phyloP scores from a whole-genome alignment of 805 yeast genomes.

The Candida adriatica region DNA sequence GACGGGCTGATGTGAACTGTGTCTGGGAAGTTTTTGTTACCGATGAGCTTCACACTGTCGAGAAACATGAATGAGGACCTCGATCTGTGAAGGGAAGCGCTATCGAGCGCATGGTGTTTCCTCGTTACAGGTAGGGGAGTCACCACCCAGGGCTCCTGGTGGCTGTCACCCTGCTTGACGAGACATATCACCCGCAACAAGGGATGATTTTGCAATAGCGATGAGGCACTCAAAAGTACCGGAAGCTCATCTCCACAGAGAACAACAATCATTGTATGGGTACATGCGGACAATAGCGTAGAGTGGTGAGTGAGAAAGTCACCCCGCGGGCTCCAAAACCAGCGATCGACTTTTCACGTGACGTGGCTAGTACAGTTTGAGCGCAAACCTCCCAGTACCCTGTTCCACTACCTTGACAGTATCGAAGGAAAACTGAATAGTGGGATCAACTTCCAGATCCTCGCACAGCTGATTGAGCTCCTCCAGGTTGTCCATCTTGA shows the following conservation, averaged over 20 bases:
- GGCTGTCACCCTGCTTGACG: background rate
- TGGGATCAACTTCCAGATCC: constrained; percentile 8
- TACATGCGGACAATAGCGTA: too few species aligned
- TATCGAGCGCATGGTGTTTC: background rate
- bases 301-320: too few species aligned
- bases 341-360: too few species aligned
- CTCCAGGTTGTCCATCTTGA: constrained; percentile 4
- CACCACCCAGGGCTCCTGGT: constrained; percentile 5
- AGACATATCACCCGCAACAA: background rate
- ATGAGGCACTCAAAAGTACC: constrained; percentile 1
- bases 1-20: constrained; percentile 2
- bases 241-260: constrained; percentile 5
- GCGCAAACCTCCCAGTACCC: constrained; percentile 3
- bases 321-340: too few species aligned
- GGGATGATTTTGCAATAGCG: constrained; percentile 1
- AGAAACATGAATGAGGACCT: constrained; percentile 7
- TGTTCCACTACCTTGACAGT: constrained; percentile 10
- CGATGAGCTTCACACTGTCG: constrained; percentile 1
- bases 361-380: constrained; percentile 1
- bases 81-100: constrained; percentile 5
- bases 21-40: background rate
- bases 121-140: constrained; percentile 1
- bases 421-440: constrained; percentile 8
- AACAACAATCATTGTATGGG: constrained; percentile 4
- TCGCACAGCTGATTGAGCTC: constrained; percentile 6